Conservation (phyloP, 331 rosid species). For the Dryas integrifolia region DNA sequence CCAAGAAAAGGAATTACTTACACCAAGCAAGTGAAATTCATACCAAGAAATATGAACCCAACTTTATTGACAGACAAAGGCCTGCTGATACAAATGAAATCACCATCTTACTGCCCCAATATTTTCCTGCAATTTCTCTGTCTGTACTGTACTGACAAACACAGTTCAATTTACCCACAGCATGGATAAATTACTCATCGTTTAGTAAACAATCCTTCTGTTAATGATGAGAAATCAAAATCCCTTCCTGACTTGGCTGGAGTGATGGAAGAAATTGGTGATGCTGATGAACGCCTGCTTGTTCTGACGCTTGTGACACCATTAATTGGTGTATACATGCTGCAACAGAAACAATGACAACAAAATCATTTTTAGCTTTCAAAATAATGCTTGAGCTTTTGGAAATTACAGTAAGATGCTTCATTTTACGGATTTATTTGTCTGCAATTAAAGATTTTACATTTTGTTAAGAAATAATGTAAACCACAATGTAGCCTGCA, state of each 20-base stretch:
- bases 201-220: constrained; percentile 21
- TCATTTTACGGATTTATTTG: too few relatives aligned
- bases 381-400: too few relatives aligned
- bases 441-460: too few relatives aligned
- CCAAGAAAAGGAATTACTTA: too few relatives aligned
- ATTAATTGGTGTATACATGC: constrained; percentile 12
- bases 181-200: not conserved
- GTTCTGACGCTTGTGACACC: constrained; percentile 18
- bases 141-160: not conserved
- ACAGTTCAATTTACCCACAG: not conserved
- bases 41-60: not conserved
- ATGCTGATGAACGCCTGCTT: not conserved
- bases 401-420: too few relatives aligned
- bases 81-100: constrained; percentile 10
- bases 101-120: not conserved
- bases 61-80: not conserved
- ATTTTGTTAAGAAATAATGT: too few relatives aligned
- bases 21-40: not conserved
- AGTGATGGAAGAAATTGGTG: not conserved
- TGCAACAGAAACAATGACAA: constrained; percentile 1
- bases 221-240: constrained; percentile 22
- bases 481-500: too few relatives aligned
- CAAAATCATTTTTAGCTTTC: not conserved
- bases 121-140: not conserved
- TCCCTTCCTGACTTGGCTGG: constrained; percentile 25